Conservation (phyloP, 2,329 filamentous ascomycete genomes). For the Cordyceps militaris region DNA sequence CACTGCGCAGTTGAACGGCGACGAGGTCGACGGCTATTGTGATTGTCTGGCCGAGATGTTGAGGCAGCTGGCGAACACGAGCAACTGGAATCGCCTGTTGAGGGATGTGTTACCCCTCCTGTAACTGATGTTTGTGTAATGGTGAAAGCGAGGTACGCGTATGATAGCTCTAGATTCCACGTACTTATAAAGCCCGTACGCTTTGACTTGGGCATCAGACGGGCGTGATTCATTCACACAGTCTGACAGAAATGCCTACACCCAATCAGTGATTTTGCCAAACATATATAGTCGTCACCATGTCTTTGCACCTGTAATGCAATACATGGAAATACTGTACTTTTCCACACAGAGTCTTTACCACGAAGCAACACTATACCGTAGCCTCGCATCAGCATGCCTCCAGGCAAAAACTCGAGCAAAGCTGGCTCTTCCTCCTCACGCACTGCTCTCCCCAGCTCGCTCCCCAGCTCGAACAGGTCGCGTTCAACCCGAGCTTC, state of each 20-base stretch:
- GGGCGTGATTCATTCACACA: background rate
- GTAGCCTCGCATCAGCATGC: background rate
- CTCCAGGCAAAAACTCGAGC: background rate
- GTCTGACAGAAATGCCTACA: too few relatives aligned
- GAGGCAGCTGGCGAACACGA: conserved; percentile 21
- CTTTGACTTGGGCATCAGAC: background rate
- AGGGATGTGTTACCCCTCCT: conserved; percentile 19
- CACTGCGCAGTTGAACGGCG: conserved; percentile 31
- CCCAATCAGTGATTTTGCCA: background rate
- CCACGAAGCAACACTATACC: background rate
- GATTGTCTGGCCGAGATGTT: conserved; percentile 25
- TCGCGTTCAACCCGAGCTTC: background rate
- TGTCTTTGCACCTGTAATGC: too few relatives aligned
- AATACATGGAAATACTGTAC: too few relatives aligned
- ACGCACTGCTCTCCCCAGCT: background rate
- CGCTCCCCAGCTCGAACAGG: background rate
- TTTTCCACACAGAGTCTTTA: background rate
- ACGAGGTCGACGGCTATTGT: conserved; percentile 26
- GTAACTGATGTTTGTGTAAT: background rate
- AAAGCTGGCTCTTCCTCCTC: background rate
- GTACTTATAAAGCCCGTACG: background rate
- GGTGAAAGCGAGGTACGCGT: background rate
- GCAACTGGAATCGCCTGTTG: conserved; percentile 24
- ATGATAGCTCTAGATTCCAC: background rate
- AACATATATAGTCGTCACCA: background rate